These are phyloP conservation scores for Vitis riparia DNA, from an alignment of 164 flowering plant species.

Conservation along the genomic window DNA sequence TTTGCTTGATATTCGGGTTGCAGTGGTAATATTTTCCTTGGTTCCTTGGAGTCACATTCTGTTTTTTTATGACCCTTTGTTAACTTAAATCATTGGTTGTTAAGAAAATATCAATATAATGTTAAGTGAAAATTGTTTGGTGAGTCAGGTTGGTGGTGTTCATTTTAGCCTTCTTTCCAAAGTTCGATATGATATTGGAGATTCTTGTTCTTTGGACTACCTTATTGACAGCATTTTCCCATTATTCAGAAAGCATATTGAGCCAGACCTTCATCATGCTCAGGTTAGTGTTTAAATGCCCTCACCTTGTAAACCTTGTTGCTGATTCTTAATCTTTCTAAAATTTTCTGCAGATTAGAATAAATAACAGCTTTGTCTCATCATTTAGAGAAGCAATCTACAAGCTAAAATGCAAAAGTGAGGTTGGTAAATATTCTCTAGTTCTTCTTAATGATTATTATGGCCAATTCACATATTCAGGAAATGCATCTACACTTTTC, in stretches of 20 bases:
- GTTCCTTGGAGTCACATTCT: neutral
- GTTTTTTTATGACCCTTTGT: conserved; percentile 1
- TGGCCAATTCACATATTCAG: no score
- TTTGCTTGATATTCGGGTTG: conserved; percentile 93
- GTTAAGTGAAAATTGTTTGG: conserved; percentile 11
- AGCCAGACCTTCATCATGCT: conserved; percentile 98
- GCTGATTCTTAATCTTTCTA: conserved; percentile 12
- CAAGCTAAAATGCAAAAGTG: conserved; percentile 91
- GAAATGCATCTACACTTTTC: no score
- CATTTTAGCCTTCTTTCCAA: conserved; percentile 97
- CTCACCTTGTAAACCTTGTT: neutral
- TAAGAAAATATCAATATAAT: conserved; percentile 5
- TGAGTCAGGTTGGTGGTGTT: conserved; percentile 92
- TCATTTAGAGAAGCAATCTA: conserved; percentile 97
- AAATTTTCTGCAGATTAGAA: conserved; percentile 78
- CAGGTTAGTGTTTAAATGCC: conserved; percentile 58
- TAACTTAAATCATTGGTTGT: neutral
- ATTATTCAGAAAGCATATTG: conserved; percentile 94
- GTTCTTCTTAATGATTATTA: neutral
- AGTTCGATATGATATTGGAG: conserved; percentile 93
- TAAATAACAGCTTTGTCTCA: conserved; percentile 97
- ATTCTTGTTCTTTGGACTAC: conserved; percentile 87
- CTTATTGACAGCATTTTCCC: conserved; percentile 98
- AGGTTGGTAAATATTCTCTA: conserved; percentile 46
- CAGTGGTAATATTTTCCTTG: conserved; percentile 64